Evolutionary conservation across 2,329 filamentous ascomycete species (phyloP).

Genomic region (Coniochaeta sp.): DNA sequence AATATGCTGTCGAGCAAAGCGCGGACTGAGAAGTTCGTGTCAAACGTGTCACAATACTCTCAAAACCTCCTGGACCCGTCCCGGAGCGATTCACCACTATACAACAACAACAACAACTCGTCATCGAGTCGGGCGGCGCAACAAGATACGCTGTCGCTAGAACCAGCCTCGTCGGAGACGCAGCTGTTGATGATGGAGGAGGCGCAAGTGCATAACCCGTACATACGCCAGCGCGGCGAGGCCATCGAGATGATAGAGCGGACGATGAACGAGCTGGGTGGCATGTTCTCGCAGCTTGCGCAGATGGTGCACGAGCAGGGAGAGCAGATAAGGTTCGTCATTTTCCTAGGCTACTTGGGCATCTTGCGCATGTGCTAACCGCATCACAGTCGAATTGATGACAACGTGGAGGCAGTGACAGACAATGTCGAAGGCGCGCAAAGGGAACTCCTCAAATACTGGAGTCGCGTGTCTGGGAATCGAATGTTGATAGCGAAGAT

Average conservation of each 20-base stretch:
- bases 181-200: constrained; percentile 92
- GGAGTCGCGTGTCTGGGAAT: constrained; percentile 89
- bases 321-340: neutral
- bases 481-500: constrained; percentile 88
- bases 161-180: constrained; percentile 63
- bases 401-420: constrained; percentile 2
- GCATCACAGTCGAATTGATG: neutral
- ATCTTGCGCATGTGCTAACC: neutral
- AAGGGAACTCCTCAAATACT: constrained; percentile 92
- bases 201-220: constrained; percentile 75
- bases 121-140: neutral
- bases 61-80: constrained; percentile 38
- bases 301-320: constrained; percentile 62
- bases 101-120: constrained; percentile 48
- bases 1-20: constrained; percentile 94
- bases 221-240: constrained; percentile 89
- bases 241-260: constrained; percentile 96
- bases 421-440: constrained; percentile 48
- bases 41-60: constrained; percentile 72
- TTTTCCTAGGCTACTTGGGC: neutral
- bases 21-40: constrained; percentile 94
- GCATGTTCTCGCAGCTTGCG: constrained; percentile 86
- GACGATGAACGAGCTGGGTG: constrained; percentile 79
- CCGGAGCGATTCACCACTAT: constrained; percentile 77
- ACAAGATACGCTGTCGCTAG: constrained; percentile 70